A percentile compares a stretch with the other conserved stretches of the same genome.
phyloP scores from a whole-genome alignment of 1,284 basidiomycete genomes.

The Pseudozyma hubeiensis region DNA sequence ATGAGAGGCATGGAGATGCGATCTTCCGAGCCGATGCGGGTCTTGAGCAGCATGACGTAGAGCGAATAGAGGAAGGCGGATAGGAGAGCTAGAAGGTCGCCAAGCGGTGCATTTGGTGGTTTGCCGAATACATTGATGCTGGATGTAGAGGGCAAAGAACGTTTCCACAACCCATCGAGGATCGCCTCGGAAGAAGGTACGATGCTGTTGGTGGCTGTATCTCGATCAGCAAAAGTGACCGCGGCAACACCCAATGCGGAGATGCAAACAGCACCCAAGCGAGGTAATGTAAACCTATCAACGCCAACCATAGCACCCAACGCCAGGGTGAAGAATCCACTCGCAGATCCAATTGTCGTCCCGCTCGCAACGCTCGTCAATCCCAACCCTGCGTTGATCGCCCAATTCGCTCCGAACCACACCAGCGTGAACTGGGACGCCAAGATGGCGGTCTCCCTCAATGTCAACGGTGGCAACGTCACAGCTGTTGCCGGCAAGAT shows the following conservation, averaged over 20 bases:
- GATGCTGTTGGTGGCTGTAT: conserved; percentile 23
- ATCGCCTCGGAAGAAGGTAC: neutral
- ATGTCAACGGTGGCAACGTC: conserved; percentile 56
- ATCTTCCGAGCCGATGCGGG: conserved; percentile 71
- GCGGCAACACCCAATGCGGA: conserved; percentile 87
- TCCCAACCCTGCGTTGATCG: conserved; percentile 63
- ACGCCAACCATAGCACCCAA: conserved; percentile 86
- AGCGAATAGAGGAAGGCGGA: conserved; percentile 78
- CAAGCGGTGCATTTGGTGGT: conserved; percentile 54
- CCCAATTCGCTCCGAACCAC: conserved; percentile 67
- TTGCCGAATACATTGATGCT: neutral
- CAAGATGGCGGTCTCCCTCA: conserved; percentile 58
- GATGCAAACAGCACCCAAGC: conserved; percentile 82
- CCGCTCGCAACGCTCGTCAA: conserved; percentile 66
- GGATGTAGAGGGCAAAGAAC: neutral
- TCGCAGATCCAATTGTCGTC: conserved; percentile 73
- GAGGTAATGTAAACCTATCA: conserved; percentile 80
- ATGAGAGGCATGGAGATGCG: conserved; percentile 71
- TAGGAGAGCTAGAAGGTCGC: conserved; percentile 62
- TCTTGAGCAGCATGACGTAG: conserved; percentile 91
- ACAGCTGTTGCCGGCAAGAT: conserved; percentile 3
- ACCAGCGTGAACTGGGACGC: conserved; percentile 64
- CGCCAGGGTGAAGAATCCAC: conserved; percentile 92
- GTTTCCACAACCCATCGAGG: conserved; percentile 30
- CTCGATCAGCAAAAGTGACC: conserved; percentile 73